Percentiles rank a stretch among this genome's conserved stretches.
These are phyloP conservation scores for Huntiella abstrusa DNA, from an alignment of 2,329 filamentous ascomycete genomes.

Conservation along the genomic window DNA sequence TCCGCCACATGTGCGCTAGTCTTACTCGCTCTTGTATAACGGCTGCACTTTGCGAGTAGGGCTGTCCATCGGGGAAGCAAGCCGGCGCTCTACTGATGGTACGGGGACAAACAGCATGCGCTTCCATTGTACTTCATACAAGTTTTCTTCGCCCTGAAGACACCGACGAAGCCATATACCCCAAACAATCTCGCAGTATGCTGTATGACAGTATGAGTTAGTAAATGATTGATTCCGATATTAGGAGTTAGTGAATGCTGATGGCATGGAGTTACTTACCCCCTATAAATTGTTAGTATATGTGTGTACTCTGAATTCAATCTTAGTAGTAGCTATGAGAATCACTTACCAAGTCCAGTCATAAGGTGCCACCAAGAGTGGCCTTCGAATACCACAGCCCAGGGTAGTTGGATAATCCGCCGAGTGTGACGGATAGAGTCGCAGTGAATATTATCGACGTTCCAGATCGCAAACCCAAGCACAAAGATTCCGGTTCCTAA, in stretches of 20 bases:
- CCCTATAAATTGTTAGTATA: neutral
- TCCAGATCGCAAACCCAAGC: conserved; percentile 60
- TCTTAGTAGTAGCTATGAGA: neutral
- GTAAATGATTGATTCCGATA: neutral
- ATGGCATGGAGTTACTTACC: neutral
- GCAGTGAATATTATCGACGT: conserved; percentile 62
- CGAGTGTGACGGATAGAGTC: conserved; percentile 44
- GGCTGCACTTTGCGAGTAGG: too few relatives aligned
- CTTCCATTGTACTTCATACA: conserved; percentile 55
- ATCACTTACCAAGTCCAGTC: conserved; percentile 46
- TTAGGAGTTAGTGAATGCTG: neutral
- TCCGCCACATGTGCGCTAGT: too few relatives aligned
- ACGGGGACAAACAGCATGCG: conserved; percentile 25
- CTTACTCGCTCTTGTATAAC: conserved; percentile 5
- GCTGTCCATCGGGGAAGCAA: neutral
- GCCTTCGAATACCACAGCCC: conserved; percentile 51
- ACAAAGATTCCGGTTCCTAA: conserved; percentile 50
- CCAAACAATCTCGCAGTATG: conserved; percentile 73
- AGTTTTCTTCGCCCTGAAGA: conserved; percentile 51
- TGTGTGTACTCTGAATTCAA: neutral
- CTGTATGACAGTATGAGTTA: conserved; percentile 17
- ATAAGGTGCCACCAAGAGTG: conserved; percentile 53
- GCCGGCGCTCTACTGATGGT: conserved; percentile 4
- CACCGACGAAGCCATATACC: conserved; percentile 65
- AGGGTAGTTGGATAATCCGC: conserved; percentile 52